Evolutionary conservation across 2,329 filamentous ascomycete species (phyloP).

Genomic region (Xylariaceae sp.): DNA sequence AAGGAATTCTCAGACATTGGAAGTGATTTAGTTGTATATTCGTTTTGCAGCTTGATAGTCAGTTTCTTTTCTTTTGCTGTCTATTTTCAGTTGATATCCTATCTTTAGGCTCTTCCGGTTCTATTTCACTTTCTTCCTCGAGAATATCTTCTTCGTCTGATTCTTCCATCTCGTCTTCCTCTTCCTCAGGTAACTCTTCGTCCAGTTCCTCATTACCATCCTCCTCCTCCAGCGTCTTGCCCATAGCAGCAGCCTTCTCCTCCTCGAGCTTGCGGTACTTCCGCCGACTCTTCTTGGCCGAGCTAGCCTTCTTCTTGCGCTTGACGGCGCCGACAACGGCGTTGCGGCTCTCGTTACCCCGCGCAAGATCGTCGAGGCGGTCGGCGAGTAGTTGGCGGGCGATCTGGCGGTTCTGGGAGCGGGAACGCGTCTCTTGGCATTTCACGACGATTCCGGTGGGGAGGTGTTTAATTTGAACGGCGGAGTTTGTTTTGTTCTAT

Average conservation of each 20-base stretch:
- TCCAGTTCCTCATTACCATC: conserved; percentile 9
- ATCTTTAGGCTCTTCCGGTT: not conserved
- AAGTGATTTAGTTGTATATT: not conserved
- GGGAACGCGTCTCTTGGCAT: conserved; percentile 83
- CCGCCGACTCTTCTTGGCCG: conserved; percentile 72
- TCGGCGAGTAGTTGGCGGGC: conserved; percentile 74
- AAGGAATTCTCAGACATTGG: not conserved
- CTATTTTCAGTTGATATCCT: not conserved
- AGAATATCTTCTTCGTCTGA: conserved; percentile 1
- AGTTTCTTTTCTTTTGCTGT: conserved; percentile 5
- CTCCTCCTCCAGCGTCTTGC: conserved; percentile 25
- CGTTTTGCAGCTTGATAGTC: not conserved
- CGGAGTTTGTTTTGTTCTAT: conserved; percentile 97
- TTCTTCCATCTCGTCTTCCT: conserved; percentile 8
- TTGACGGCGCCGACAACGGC: conserved; percentile 59
- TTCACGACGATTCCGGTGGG: conserved; percentile 93
- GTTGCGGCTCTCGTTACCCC: conserved; percentile 64
- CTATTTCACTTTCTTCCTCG: conserved; percentile 10
- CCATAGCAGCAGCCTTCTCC: conserved; percentile 34
- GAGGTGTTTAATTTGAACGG: conserved; percentile 85
- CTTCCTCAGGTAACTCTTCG: conserved; percentile 11
- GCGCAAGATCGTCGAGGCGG: conserved; percentile 64
- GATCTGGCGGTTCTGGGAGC: conserved; percentile 79
- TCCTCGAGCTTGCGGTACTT: conserved; percentile 66
- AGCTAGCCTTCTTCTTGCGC: conserved; percentile 67